These are phyloP conservation scores for Penicillium verhagenii DNA, from an alignment of 495 filamentous ascomycete genomes.

Conservation along the genomic window DNA sequence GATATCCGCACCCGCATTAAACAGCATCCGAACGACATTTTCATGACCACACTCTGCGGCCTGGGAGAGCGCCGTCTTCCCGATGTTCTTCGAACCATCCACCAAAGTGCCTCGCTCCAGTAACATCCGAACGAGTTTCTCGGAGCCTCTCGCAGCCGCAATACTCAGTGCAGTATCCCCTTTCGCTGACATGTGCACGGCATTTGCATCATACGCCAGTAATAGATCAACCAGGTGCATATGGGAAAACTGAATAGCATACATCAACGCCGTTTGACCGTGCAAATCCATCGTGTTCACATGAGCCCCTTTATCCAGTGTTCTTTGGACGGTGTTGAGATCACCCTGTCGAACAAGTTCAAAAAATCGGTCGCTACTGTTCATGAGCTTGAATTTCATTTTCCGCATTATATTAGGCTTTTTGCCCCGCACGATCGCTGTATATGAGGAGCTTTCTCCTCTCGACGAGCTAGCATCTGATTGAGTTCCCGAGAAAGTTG, in stretches of 20 bases:
- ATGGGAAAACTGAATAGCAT: slow-evolving; percentile 23
- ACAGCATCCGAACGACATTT: slow-evolving; percentile 34
- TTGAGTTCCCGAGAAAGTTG: neutral
- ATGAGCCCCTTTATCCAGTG: slow-evolving; percentile 38
- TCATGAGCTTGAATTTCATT: slow-evolving; percentile 12
- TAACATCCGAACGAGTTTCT: slow-evolving; percentile 31
- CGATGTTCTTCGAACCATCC: neutral
- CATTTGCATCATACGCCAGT: slow-evolving; percentile 27
- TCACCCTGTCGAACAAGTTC: slow-evolving; percentile 6
- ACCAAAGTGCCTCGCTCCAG: slow-evolving; percentile 26
- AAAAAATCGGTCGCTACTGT: slow-evolving; percentile 14
- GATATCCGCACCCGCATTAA: slow-evolving; percentile 42
- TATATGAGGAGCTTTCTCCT: slow-evolving; percentile 1
- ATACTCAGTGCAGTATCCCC: slow-evolving; percentile 33
- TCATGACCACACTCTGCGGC: slow-evolving; percentile 36
- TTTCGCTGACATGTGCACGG: slow-evolving; percentile 9
- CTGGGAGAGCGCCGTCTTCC: slow-evolving; percentile 18
- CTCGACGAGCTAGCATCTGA: slow-evolving; percentile 3
- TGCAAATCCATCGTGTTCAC: slow-evolving; percentile 30
- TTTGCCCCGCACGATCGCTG: neutral
- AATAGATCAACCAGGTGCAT: slow-evolving; percentile 22
- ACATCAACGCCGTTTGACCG: slow-evolving; percentile 40
- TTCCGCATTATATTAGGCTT: slow-evolving; percentile 15
- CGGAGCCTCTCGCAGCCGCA: slow-evolving; percentile 33
- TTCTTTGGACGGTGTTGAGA: slow-evolving; percentile 1